phyloP scores from a whole-genome alignment of 2,329 filamentous ascomycete species.

The Xylariaceae sp. region DNA sequence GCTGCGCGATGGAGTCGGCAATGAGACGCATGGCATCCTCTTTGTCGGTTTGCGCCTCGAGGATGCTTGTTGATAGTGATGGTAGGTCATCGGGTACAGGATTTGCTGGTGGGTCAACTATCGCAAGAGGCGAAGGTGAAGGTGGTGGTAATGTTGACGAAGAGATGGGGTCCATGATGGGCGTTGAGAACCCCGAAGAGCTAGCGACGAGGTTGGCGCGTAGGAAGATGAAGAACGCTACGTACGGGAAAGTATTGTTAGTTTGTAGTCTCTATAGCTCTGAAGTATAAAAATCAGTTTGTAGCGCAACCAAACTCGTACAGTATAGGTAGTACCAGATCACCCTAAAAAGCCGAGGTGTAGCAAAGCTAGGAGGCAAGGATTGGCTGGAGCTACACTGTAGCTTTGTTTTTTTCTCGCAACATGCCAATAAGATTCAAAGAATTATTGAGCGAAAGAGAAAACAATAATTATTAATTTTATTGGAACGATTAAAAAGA shows the following conservation, averaged over 20 bases:
- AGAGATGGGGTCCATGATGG: constrained; percentile 62
- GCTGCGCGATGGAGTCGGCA: constrained; percentile 82
- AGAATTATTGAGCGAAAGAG: neutral
- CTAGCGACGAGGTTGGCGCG: constrained; percentile 78
- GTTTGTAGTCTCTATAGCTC: constrained; percentile 19
- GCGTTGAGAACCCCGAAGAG: constrained; percentile 66
- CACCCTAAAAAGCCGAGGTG: too few relatives aligned
- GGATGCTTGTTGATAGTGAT: constrained; percentile 66
- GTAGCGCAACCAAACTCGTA: too few relatives aligned
- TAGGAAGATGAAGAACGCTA: constrained; percentile 84
- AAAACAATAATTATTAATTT: neutral
- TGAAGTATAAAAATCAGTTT: too few relatives aligned
- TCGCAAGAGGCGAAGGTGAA: constrained; percentile 44
- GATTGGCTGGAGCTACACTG: too few relatives aligned
- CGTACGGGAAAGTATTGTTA: constrained; percentile 35
- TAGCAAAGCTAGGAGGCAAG: too few relatives aligned
- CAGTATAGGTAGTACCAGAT: too few relatives aligned
- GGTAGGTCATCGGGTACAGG: constrained; percentile 60
- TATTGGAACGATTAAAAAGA: constrained; percentile 1
- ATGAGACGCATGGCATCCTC: constrained; percentile 73
- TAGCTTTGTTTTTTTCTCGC: too few relatives aligned
- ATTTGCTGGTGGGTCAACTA: constrained; percentile 48
- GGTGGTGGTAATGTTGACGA: constrained; percentile 46
- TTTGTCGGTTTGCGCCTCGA: constrained; percentile 64
- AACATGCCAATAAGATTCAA: neutral